phyloP scores from a whole-genome alignment of 2,329 filamentous ascomycete species.

The Colletotrichum filicis region DNA sequence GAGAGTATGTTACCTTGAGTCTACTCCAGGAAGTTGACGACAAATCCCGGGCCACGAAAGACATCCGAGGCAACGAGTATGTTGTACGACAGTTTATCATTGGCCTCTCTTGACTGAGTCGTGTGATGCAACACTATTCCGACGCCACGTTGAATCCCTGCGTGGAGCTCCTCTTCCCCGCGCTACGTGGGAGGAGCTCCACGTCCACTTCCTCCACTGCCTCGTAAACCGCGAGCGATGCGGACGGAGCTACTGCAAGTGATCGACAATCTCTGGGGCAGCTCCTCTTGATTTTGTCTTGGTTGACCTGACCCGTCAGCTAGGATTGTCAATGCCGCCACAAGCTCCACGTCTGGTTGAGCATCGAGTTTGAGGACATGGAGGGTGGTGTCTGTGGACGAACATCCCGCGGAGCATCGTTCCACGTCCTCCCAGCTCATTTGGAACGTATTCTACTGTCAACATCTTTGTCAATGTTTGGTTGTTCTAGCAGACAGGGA shows the following conservation, averaged over 20 bases:
- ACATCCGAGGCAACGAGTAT: too few relatives aligned
- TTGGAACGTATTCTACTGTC: not conserved
- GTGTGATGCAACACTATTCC: not conserved
- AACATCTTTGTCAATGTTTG: not conserved
- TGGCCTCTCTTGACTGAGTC: not conserved
- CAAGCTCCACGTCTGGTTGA: constrained; percentile 1
- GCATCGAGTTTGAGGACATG: not conserved
- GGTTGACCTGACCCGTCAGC: not conserved
- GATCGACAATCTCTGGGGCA: not conserved
- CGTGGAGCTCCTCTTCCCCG: constrained; percentile 18
- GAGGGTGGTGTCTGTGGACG: constrained; percentile 10
- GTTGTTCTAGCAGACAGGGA: not conserved
- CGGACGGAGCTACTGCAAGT: not conserved
- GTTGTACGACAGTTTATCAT: too few relatives aligned
- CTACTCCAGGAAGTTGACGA: too few relatives aligned
- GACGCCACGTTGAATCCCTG: not conserved
- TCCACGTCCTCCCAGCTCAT: not conserved
- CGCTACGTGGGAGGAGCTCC: constrained; percentile 13
- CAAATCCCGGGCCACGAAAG: too few relatives aligned
- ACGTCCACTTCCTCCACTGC: constrained; percentile 17
- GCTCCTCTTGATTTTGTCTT: not conserved
- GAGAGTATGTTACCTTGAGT: not conserved
- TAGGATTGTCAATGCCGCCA: not conserved
- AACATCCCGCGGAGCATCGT: constrained; percentile 16
- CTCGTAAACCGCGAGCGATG: not conserved